Conservation (phyloP, 1,139 yeast species). For the Lodderomyces oxycetoniae region DNA sequence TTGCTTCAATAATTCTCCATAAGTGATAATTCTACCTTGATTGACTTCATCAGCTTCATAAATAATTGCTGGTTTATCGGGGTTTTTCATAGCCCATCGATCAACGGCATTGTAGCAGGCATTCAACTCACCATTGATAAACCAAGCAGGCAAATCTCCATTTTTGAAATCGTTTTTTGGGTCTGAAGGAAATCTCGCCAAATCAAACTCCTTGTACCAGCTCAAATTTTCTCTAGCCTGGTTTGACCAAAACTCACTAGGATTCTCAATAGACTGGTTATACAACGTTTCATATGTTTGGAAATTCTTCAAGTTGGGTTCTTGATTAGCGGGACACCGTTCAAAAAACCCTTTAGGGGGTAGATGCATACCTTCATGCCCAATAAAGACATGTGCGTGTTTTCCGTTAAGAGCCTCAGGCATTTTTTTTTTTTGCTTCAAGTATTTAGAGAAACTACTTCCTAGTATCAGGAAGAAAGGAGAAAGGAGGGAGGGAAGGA, state of each 20-base stretch:
- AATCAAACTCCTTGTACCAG: conserved; percentile 63
- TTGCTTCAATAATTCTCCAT: conserved; percentile 65
- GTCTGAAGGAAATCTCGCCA: conserved; percentile 51
- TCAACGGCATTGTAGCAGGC: conserved; percentile 78
- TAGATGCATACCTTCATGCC: conserved; percentile 37
- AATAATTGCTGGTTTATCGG: conserved; percentile 69
- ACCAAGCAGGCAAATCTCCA: conserved; percentile 75
- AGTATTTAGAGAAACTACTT: no score
- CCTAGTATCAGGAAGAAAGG: no score
- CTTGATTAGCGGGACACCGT: conserved; percentile 33
- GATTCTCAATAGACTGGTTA: conserved; percentile 64
- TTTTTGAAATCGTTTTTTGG: conserved; percentile 50
- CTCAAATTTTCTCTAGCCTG: conserved; percentile 52
- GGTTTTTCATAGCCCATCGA: conserved; percentile 69
- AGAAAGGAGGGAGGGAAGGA: no score
- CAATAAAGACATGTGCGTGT: conserved; percentile 31
- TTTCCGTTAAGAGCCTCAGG: conserved; percentile 17
- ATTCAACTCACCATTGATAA: conserved; percentile 69
- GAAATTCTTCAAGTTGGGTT: conserved; percentile 47
- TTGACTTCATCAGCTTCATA: conserved; percentile 78
- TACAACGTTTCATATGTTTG: conserved; percentile 58
- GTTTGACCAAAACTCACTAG: conserved; percentile 59
- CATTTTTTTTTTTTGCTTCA: conserved; percentile 15
- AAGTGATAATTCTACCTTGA: conserved; percentile 59
- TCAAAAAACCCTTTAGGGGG: conserved; percentile 59